Evolutionary conservation across 495 filamentous ascomycete species (phyloP), one percentile per base, ranked within the genome.

Genomic region (Extremus antarcticus): DNA sequence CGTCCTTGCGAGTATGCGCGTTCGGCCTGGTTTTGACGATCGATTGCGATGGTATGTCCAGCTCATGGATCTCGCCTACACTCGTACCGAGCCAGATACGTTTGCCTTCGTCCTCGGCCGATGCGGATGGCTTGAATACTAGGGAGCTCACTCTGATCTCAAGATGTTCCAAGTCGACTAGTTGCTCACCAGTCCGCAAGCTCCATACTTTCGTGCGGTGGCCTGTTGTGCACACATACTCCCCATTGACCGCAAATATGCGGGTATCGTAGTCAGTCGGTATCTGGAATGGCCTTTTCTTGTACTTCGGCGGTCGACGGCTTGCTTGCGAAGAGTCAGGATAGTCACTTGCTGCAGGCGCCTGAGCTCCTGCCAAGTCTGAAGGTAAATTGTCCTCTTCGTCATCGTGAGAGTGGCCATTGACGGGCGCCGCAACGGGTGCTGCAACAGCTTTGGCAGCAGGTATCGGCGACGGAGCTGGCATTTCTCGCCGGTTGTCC

Each of bases 81-180:
- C 81, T 94, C 25, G 82, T 95, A 0, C 92, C 92, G 16, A 98
- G 76, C 92, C 92, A 98, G n/a, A 98, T 57, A 15, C 83, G 78
- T 45, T 76, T 73, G 11, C 90, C 90, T 68, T 96, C 91, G 43
- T 90, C 84, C 54, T 85, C 79, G 7, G 88, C 73, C 46, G 80
- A 78, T 21, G 71, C 68, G 0, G 84, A 80, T 8, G 91, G 88
- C 68, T 91, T 94, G 68, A 98, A 98, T 2, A 83, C 76, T 1
- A 96, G 68, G 16, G 91, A 82, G 16, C 88, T 81, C 29, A 85
- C 81, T 64, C 85, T 91, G 10, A 77, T 79, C 60, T 98, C 92
- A 9, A 80, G 79, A 71, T 94, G 90, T 59, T 77, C 75, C 43
- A 95, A 67, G 57, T 81, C 92, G 78, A 92, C 78, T 21, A 95